Evolutionary conservation across 805 yeast species (phyloP).

Genomic region (Kodamaea fukazawae): DNA sequence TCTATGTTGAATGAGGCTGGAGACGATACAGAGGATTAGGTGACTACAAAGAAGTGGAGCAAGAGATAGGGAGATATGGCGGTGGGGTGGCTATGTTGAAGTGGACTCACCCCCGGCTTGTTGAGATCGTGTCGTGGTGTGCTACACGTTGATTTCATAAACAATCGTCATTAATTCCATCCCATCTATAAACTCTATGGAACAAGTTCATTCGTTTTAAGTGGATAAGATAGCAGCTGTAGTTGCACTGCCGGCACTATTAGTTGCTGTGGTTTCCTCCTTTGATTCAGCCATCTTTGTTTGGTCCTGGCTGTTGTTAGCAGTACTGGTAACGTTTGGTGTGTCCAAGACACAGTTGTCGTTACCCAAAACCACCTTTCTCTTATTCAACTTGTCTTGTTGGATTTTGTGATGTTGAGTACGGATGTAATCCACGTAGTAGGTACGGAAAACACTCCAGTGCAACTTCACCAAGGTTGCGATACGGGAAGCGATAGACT

Average conservation of each 20-base stretch:
- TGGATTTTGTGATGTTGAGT: slow-evolving; percentile 17
- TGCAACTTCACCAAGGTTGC: slow-evolving; percentile 71
- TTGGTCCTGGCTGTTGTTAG: slow-evolving; percentile 4
- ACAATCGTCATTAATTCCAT: slow-evolving; percentile 8
- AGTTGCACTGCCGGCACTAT: slow-evolving; percentile 8
- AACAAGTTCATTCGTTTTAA: slow-evolving; percentile 1
- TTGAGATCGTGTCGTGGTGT: too few species aligned
- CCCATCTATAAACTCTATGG: slow-evolving; percentile 9
- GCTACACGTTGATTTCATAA: too few species aligned
- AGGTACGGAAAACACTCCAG: slow-evolving; percentile 77
- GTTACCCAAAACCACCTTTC: slow-evolving; percentile 11
- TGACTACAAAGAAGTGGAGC: too few species aligned
- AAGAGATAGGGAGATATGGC: too few species aligned
- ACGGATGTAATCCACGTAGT: slow-evolving; percentile 47
- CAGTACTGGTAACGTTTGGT: slow-evolving; percentile 5
- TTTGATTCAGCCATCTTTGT: slow-evolving; percentile 1
- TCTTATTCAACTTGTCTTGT: slow-evolving; percentile 15
- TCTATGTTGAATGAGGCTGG: too few species aligned
- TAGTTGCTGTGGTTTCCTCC: slow-evolving; percentile 7
- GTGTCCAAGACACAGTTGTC: slow-evolving; percentile 9
- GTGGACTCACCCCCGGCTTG: too few species aligned
- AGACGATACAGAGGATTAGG: too few species aligned
- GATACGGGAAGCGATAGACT: slow-evolving; percentile 55
- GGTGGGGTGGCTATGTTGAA: too few species aligned
- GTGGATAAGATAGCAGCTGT: slow-evolving; percentile 14